Percentiles rank a stretch among this genome's conserved stretches.
Conservation (phyloP, 2,329 filamentous ascomycete genomes). For the Cladophialophora bantiana region DNA sequence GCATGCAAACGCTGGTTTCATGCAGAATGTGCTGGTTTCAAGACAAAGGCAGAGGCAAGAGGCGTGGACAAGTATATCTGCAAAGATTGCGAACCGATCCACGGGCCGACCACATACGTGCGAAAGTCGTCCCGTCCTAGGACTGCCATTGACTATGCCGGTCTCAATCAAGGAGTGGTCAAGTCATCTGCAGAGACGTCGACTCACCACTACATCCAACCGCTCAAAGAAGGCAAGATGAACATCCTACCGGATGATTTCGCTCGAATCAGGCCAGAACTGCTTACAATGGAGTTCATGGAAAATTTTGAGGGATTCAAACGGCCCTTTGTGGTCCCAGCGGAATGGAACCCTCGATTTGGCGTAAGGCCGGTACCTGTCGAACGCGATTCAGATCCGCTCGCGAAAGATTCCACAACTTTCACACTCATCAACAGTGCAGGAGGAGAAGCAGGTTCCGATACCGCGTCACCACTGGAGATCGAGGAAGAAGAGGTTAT, state of each 20-base stretch:
- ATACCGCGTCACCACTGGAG: not conserved
- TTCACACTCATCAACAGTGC: slow-evolving; percentile 21
- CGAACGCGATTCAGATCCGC: not conserved
- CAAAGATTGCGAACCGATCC: slow-evolving; percentile 62
- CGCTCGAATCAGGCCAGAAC: slow-evolving; percentile 67
- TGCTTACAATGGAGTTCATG: slow-evolving; percentile 69
- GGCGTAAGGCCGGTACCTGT: slow-evolving; percentile 15
- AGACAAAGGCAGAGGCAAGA: slow-evolving; percentile 67
- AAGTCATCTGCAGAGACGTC: slow-evolving; percentile 69
- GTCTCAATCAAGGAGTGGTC: slow-evolving; percentile 70
- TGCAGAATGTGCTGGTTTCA: slow-evolving; percentile 71
- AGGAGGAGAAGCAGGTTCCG: slow-evolving; percentile 9
- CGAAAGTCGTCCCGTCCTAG: slow-evolving; percentile 71
- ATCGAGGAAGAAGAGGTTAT: slow-evolving; percentile 51
- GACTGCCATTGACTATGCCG: slow-evolving; percentile 72
- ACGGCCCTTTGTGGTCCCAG: slow-evolving; percentile 72
- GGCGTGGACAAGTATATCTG: slow-evolving; percentile 74
- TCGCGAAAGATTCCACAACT: slow-evolving; percentile 3
- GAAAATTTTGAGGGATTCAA: slow-evolving; percentile 69
- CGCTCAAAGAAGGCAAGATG: slow-evolving; percentile 70
- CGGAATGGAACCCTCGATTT: slow-evolving; percentile 63
- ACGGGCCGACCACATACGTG: slow-evolving; percentile 71
- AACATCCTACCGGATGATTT: slow-evolving; percentile 68
- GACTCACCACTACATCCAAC: slow-evolving; percentile 72
- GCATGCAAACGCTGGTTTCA: slow-evolving; percentile 74